Conservation (phyloP, 2,329 filamentous ascomycete genomes). For the Chrysoporthe deuterocubensis region DNA sequence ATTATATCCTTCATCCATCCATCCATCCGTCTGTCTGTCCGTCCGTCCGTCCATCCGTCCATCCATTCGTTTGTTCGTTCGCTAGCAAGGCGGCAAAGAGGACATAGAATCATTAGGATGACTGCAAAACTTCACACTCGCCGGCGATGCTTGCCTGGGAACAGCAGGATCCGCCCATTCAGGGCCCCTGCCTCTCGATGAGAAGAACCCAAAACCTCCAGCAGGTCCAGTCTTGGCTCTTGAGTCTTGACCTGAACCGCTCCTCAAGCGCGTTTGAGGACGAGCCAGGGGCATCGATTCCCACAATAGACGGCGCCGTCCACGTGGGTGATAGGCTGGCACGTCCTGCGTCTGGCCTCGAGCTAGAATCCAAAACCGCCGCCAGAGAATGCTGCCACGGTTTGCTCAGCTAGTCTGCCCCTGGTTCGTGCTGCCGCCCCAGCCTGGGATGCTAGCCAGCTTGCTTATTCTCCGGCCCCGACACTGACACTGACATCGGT, state of each 20-base stretch:
- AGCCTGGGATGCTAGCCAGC: neutral
- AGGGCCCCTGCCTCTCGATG: neutral
- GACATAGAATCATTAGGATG: neutral
- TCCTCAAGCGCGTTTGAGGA: constrained; percentile 27
- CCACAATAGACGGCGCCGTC: constrained; percentile 10
- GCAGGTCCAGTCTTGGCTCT: neutral
- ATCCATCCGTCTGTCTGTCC: no score
- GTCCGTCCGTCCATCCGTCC: no score
- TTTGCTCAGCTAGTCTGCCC: neutral
- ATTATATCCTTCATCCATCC: no score
- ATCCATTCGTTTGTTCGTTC: neutral
- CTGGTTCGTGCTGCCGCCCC: neutral
- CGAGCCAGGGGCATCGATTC: constrained; percentile 18
- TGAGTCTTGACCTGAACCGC: constrained; percentile 2
- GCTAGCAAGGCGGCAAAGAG: neutral
- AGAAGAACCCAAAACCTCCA: constrained; percentile 1
- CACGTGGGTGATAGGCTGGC: constrained; percentile 27
- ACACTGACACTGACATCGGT: neutral
- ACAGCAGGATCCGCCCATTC: neutral
- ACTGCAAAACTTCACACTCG: neutral
- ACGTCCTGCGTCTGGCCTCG: constrained; percentile 11
- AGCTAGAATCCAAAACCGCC: constrained; percentile 4
- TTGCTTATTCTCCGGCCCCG: constrained; percentile 3
- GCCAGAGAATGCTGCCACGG: neutral
- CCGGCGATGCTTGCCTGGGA: neutral